Evolutionary conservation across 306 rosid genomes (phyloP).

Genomic region (barrel medic (Medicago truncatula)): MtrunA17r5.0-ANR NC_053042.1:31000501-31001000

Average conservation of each 20-base stretch:
- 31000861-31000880: slow-evolving; percentile 31
- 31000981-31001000: slow-evolving; percentile 44
- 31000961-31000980: slow-evolving; percentile 47
- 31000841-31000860: slow-evolving; percentile 38
- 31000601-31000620: not conserved
- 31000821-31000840: slow-evolving; percentile 37
- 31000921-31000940: slow-evolving; percentile 36
- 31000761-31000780: slow-evolving; percentile 27
- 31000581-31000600: not conserved
- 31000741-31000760: slow-evolving; percentile 5
- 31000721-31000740: slow-evolving; percentile 17
- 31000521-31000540: too few species aligned
- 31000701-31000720: slow-evolving; percentile 39
- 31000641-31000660: not conserved
- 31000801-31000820: slow-evolving; percentile 41
- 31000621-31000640: not conserved
- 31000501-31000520: not conserved
- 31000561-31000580: too few species aligned
- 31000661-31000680: slow-evolving; percentile 29
- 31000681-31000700: slow-evolving; percentile 30
- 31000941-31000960: slow-evolving; percentile 22
- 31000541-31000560: too few species aligned
- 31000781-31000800: slow-evolving; percentile 13
- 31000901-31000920: slow-evolving; percentile 32
- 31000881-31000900: slow-evolving; percentile 36